Base-by-base conservation (phyloP, 768 basidiomycete genomes). In the Hypholoma fasciculare region DNA sequence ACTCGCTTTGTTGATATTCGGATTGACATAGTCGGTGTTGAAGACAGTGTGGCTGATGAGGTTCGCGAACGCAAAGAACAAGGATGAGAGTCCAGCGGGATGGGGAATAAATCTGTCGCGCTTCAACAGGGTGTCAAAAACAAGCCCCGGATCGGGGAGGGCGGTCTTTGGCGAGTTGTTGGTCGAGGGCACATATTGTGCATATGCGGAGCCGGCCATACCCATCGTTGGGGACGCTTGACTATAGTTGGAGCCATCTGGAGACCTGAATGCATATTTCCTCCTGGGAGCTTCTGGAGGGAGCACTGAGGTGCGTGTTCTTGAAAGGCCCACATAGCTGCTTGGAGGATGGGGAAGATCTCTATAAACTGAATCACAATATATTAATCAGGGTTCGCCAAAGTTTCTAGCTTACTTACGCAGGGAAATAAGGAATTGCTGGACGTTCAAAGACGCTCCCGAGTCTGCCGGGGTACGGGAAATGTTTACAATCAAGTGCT, bases 121-220 rank as follows among this genome's bases (percentile, higher is more conserved):
- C 68, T 76, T 65, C 19, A 91, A 69, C n/a, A 91, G 77, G 3
- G 76, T 73, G 58, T 91, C 89, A 53, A 88, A 91, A 26, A 91
- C 73, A 1, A 85, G 62, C 0, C 78, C 81, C 11, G 88, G 71
- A 58, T 86, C 84, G 11, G 86, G 86, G 1, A 85, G 76, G 8
- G 76, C 69, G 40, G 71, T 66, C 38, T 69, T 66, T 0, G 81
- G 74, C 26, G 79, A 60, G 8, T 76, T 74, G 38, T 71, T 70
- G 47, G 75, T 73, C 30, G 72, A 74, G 58, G 78, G 80, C 1
- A 84, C 82, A 58, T 76, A 80, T 11, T 84, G 74, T 0, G 84
- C 78, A 63, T 86, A 86, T 0, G 82, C 78, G 26, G 69, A 74
- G 9, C 82, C 79, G 0, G 82, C 79, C 42, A 75, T 76, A 6